phyloP scores from a whole-genome alignment of 108 stramenopile species.

The Nitzschia sp. region DNA sequence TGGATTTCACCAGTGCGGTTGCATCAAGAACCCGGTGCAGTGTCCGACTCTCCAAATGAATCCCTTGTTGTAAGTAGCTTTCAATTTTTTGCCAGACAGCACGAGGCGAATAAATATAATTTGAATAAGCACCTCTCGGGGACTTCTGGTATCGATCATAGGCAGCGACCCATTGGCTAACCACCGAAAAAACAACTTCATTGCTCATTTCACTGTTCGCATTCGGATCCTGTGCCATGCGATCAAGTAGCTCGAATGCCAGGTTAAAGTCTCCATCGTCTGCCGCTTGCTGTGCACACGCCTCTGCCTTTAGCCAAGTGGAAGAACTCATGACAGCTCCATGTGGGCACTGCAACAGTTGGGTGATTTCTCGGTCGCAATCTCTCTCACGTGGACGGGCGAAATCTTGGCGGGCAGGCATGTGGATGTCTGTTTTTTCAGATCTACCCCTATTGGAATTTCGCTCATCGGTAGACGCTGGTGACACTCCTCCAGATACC shows the following conservation, averaged over 20 bases:
- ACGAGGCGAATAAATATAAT: slow-evolving; percentile 7
- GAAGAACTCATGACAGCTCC: background rate
- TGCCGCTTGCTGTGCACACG: slow-evolving; percentile 1
- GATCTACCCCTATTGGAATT: background rate
- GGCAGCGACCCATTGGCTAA: slow-evolving; percentile 26
- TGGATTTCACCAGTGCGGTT: slow-evolving; percentile 23
- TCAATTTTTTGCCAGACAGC: slow-evolving; percentile 33
- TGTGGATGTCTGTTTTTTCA: background rate
- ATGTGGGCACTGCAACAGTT: background rate
- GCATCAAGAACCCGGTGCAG: slow-evolving; percentile 32
- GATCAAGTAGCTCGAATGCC: slow-evolving; percentile 31
- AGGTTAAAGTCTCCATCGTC: slow-evolving; percentile 10
- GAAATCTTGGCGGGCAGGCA: background rate
- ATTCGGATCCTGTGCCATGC: slow-evolving; percentile 21
- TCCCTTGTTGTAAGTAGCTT: slow-evolving; percentile 19
- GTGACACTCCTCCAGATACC: background rate
- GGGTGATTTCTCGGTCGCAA: background rate
- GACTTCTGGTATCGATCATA: slow-evolving; percentile 22
- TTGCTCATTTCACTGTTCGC: background rate
- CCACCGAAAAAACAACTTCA: slow-evolving; percentile 19
- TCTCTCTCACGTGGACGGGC: background rate
- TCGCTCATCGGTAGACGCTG: background rate
- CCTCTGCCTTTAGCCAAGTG: slow-evolving; percentile 8
- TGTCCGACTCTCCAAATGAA: slow-evolving; percentile 25
- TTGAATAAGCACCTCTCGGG: background rate